Base-by-base conservation (phyloP, 441 rosid species). In the Pelargonium fulgidum region DNA sequence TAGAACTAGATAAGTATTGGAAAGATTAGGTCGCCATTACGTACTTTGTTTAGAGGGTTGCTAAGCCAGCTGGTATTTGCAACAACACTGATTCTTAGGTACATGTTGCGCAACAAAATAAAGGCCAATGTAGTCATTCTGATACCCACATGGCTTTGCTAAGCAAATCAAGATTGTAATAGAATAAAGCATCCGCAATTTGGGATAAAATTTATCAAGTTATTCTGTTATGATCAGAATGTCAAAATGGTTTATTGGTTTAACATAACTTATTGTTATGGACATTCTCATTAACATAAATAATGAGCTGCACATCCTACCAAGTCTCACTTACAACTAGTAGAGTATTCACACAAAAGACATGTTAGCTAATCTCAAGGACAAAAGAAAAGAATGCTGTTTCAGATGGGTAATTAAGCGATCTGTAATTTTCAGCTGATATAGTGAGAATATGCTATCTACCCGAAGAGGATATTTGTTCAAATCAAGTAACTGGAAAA, bases 1-100 rank as follows among this genome's bases (percentile, higher is more conserved):
- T 33, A 73, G 64, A 63, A 48, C 67, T 50, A 14, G 42, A 48
- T 71, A 68, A 13, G 52, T 59, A 65, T 48, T 62, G 65, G 68
- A 72, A 66, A 19, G 42, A 12, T 59, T 44, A 36, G 20, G 63
- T 33, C 58, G 41, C 20, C 52, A 16, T 70, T 45, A 39, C 26
- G 26, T 24, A 24, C 56, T 17, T 68, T 9, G 36, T 8, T 13
- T 52, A 64, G 39, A 58, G 17, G 45, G 69, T 29, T 39, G 44
- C 26, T 33, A 10, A 73, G 22, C 12, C 68, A 56, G 44, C 26
- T 64, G 56, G 64, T 64, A 66, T 64, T 62, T 16, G 62, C 66
- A 2, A 26, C 75, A 47, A 65, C 59, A 33, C 45, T 16, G 16
- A 33, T 72, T 45, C 54, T 29, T 33, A 65, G 45, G 62, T 24